phyloP scores from a whole-genome alignment of 345 rosid genomes.

The Chamaenerion angustifolium region DNA sequence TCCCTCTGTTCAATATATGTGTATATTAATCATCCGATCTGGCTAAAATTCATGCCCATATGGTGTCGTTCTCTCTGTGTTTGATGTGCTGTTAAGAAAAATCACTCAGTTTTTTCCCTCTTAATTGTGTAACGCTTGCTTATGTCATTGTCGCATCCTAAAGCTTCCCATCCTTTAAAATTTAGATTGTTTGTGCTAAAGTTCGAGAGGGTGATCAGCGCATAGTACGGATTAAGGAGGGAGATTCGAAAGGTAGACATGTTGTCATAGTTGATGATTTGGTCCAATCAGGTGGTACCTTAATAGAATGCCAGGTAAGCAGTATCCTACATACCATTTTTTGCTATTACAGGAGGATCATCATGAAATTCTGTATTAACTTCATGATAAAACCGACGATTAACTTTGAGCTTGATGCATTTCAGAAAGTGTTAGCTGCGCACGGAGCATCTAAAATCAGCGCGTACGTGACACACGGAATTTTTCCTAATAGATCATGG shows the following conservation, averaged over 20 bases:
- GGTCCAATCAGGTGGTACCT: slow-evolving; percentile 96
- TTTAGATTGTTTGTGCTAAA: slow-evolving; percentile 88
- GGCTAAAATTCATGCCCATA: too few relatives aligned
- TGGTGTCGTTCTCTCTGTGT: too few relatives aligned
- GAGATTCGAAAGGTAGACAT: slow-evolving; percentile 72
- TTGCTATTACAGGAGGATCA: too few relatives aligned
- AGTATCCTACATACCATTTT: too few relatives aligned
- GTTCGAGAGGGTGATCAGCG: slow-evolving; percentile 81
- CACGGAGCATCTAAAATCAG: slow-evolving; percentile 87
- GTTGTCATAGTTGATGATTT: slow-evolving; percentile 94
- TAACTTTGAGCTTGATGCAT: slow-evolving; percentile 2
- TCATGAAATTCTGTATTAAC: too few relatives aligned
- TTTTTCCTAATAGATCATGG: slow-evolving; percentile 86
- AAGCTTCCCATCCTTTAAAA: slow-evolving; percentile 1
- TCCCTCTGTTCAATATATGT: too few relatives aligned
- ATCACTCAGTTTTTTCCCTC: neutral
- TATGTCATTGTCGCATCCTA: slow-evolving; percentile 2
- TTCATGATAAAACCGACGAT: too few relatives aligned
- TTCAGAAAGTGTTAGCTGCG: slow-evolving; percentile 79
- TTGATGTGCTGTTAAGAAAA: slow-evolving; percentile 5
- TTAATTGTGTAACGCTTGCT: neutral
- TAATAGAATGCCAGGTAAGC: slow-evolving; percentile 88
- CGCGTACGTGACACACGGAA: slow-evolving; percentile 92
- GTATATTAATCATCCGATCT: too few relatives aligned
- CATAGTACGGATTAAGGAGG: slow-evolving; percentile 86